Evolutionary conservation across 2,329 filamentous ascomycete species (phyloP), one percentile per base, ranked within the genome.

Genomic region (Lojkania enalia): DNA sequence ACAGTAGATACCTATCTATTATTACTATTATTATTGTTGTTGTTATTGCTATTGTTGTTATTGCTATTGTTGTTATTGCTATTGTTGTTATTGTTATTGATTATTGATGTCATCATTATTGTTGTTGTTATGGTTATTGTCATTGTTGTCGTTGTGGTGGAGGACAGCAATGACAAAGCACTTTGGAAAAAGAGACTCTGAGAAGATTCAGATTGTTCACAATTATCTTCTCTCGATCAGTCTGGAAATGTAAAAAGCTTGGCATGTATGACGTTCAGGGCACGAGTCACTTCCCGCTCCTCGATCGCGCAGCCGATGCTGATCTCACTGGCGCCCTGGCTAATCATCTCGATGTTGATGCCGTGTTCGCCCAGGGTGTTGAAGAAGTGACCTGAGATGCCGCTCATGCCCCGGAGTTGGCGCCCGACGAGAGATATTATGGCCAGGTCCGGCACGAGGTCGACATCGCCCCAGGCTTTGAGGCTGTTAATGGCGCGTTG

Each of bases 281-380:
- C 94, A 57, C 94, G 84, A 57, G 91, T 90, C 16, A 92, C 91
- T 66, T 97, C 90, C 55, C 85, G 79, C 56, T 90, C 89, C 61
- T 95, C 90, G 67, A 99, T 95, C 33, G 99, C 94, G 66, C 94
- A 99, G 9, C 90, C 96, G 49, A 99, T 99, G 71, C 97, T 99
- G 73, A 99, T 99, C 76, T 99, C 94, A 67, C 91, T 96, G 19
- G 94, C 94, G 61, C 91, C 90, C 95, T 33, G n/a, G n/a, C n/a
- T n/a, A n/a, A 99, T 99, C 94, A 99, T 99, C 74, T 99, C 94
- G 58, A 99, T 90, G 69, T 99, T 99, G 65, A 99, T 85, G 60
- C 88, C 88, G 68, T 96, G 87, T 66, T 96, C 88, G 32, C 94
- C 94, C 15, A 99, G 77, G 1, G 91, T 95, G 36, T 87, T 89